Evolutionary conservation across 2,329 filamentous ascomycete species (phyloP).

Genomic region (Botrytis hyacinthi): DNA sequence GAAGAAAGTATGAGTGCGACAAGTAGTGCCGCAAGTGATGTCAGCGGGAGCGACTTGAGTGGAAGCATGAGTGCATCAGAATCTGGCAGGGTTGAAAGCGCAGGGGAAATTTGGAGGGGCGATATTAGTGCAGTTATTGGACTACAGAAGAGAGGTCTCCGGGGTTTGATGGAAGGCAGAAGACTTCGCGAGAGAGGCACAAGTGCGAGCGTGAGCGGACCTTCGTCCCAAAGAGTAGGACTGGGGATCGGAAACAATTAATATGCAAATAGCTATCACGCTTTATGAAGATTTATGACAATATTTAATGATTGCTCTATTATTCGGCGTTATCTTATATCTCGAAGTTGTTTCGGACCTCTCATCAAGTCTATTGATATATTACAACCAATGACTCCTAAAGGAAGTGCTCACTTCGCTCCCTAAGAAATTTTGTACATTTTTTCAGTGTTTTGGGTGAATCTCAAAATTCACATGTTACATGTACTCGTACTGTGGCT

Average conservation of each 20-base stretch:
- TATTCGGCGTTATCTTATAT: constrained; percentile 16
- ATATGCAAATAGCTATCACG: constrained; percentile 9
- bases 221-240: constrained; percentile 45
- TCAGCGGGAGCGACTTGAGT: constrained; percentile 33
- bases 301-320: constrained; percentile 20
- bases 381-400: not conserved
- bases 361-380: not conserved
- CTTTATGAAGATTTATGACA: constrained; percentile 23
- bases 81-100: constrained; percentile 41
- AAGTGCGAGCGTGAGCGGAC: constrained; percentile 41
- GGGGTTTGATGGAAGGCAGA: constrained; percentile 92
- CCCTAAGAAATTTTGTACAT: not conserved
- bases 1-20: constrained; percentile 38
- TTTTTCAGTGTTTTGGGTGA: not conserved
- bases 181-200: constrained; percentile 72
- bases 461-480: constrained; percentile 9
- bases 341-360: not conserved
- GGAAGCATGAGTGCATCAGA: constrained; percentile 41
- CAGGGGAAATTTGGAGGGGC: constrained; percentile 72
- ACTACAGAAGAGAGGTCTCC: constrained; percentile 85
- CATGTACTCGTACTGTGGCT: not conserved
- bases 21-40: constrained; percentile 34
- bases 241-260: constrained; percentile 48
- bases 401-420: not conserved
- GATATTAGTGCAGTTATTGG: constrained; percentile 89